Percentiles rank a stretch among this genome's conserved stretches.
Conservation (phyloP, 169 alveolate species). For the Theileria luwenshuni region DNA sequence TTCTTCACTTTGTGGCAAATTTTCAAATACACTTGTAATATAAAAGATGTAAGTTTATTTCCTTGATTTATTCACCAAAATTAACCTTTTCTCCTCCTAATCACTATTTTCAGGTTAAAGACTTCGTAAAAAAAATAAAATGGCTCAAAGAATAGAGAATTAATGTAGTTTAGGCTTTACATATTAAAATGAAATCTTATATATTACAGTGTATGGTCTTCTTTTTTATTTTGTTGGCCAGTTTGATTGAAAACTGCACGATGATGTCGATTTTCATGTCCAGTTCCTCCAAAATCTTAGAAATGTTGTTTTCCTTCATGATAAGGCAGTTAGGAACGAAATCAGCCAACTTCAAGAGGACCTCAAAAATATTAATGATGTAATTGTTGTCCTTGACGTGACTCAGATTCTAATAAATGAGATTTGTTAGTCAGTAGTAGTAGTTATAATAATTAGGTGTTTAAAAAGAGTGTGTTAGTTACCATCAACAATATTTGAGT, state of each 20-base stretch:
- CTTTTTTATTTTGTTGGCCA: slow-evolving; percentile 15
- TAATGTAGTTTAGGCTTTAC: background rate
- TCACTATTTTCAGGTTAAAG: slow-evolving; percentile 25
- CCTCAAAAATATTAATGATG: slow-evolving; percentile 41
- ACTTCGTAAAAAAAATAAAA: slow-evolving; percentile 29
- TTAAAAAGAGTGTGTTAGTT: background rate
- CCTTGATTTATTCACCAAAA: background rate
- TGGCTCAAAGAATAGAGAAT: slow-evolving; percentile 39
- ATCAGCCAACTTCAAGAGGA: slow-evolving; percentile 33
- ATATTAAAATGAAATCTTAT: background rate
- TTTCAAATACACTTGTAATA: slow-evolving; percentile 55
- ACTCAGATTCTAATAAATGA: slow-evolving; percentile 25
- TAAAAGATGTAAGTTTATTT: slow-evolving; percentile 32
- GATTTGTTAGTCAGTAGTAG: background rate
- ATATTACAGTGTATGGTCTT: slow-evolving; percentile 31
- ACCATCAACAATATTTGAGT: slow-evolving; percentile 32
- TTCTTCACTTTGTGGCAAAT: slow-evolving; percentile 37
- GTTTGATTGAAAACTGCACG: slow-evolving; percentile 50
- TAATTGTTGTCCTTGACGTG: slow-evolving; percentile 38
- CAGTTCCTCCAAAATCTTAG: slow-evolving; percentile 32
- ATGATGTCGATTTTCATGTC: slow-evolving; percentile 42
- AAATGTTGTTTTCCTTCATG: slow-evolving; percentile 31
- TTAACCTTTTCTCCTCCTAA: background rate
- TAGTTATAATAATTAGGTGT: background rate
- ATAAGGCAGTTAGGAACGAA: slow-evolving; percentile 48